These are phyloP conservation scores for Delitschia confertaspora DNA, from an alignment of 495 filamentous ascomycete genomes.

Conservation along the genomic window DNA sequence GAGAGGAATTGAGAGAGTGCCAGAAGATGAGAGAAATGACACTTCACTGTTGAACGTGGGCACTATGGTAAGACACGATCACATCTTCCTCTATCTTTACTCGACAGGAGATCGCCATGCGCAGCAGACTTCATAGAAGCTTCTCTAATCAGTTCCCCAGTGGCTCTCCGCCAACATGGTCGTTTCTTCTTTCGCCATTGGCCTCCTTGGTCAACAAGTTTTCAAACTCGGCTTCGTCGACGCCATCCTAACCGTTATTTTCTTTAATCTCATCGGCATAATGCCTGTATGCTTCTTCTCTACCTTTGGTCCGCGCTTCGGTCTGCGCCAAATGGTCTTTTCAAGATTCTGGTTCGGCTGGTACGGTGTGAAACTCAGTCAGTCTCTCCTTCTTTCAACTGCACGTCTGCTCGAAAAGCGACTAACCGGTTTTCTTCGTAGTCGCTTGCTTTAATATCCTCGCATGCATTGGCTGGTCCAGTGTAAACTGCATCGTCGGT, in stretches of 20 bases:
- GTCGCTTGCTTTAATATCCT: conserved; percentile 69
- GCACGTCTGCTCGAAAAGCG: background rate
- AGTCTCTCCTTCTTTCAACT: background rate
- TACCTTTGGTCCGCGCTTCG: conserved; percentile 68
- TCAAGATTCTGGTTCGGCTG: conserved; percentile 59
- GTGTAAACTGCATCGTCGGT: conserved; percentile 65
- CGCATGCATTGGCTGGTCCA: conserved; percentile 50
- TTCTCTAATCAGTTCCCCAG: conserved; percentile 35
- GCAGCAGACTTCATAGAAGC: background rate
- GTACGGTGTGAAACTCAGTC: conserved; percentile 24
- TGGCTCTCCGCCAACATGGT: conserved; percentile 83
- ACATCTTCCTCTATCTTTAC: background rate
- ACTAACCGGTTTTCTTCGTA: conserved; percentile 27
- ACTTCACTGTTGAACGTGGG: conserved; percentile 55
- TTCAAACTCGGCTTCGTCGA: conserved; percentile 69
- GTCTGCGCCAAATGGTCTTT: conserved; percentile 76
- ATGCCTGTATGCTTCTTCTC: conserved; percentile 72
- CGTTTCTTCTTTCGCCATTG: conserved; percentile 73
- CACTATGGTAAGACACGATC: conserved; percentile 54
- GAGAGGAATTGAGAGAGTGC: conserved; percentile 74
- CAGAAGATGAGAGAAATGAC: conserved; percentile 62
- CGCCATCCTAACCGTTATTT: conserved; percentile 64
- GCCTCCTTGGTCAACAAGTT: conserved; percentile 56
- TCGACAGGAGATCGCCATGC: background rate
- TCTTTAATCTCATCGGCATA: conserved; percentile 69